Base-by-base conservation (phyloP, 2,329 filamentous ascomycete species). In the Colletotrichum trifolii region DNA sequence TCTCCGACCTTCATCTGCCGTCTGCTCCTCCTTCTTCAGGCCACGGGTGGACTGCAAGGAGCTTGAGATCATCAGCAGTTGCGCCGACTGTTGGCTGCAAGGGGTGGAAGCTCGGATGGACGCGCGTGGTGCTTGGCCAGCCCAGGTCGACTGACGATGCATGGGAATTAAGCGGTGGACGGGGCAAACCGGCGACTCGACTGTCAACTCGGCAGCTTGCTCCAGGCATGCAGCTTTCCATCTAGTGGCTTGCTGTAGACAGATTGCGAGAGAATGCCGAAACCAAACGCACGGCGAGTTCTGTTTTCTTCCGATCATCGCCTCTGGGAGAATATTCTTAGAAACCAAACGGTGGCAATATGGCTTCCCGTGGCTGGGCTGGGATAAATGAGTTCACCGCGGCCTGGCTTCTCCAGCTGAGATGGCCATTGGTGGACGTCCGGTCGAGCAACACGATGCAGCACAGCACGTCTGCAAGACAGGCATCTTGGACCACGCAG, bases 211-310 rank as follows among this genome's bases (percentile, higher is more conserved):
- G 53, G 53, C 33, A 57, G 40, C 50, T 25, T 35, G 33, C 36
- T 17, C 46, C 36, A 15, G 9, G 15, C 36, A 65, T 65, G 63
- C 47, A 62, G 47, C n/a, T 35, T 43, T 39, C 58, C 58, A 52
- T 15, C 45, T 33, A 8, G 36, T 48, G 52, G 42, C 35, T 50
- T 50, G 38, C 38, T 40, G 13, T 45, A 35, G 10, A 25, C 39
- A 35, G 35, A 40, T 54, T 49, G 43, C 43, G 35, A 17, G 25
- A 17, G 25, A 17, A 2, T 11, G 43, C 8, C 8, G 15, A 43
- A 43, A 25, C 52, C 43, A 45, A 50, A 64, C 36, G 39, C 25
- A 15, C n/a, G 33, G 33, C 12, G 13, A 35, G 57, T 40, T 54
- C 45, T 34, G 11, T n/a, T n/a, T 43, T n/a, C n/a, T 39, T 11